phyloP scores from a whole-genome alignment of 148 eudicot genomes.

The Vaccinium macrocarpon region DNA sequence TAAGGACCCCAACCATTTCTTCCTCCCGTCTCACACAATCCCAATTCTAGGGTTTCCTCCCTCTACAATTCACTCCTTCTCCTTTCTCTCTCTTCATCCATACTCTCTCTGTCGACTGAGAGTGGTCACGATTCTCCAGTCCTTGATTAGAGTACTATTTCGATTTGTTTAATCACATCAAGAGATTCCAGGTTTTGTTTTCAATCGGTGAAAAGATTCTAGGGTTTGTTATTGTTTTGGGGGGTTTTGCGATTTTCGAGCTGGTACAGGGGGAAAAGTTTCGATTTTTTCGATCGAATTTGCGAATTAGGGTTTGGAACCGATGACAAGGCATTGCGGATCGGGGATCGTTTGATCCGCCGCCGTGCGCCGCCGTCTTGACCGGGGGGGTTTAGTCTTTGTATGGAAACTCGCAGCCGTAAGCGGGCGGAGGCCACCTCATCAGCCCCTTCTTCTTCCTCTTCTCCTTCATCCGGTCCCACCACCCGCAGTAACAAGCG shows the following conservation, averaged over 20 bases:
- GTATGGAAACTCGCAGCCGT: conserved; percentile 99
- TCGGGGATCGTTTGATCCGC: conserved; percentile 43
- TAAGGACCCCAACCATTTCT: neutral
- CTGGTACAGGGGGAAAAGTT: conserved; percentile 9
- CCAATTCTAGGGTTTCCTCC: neutral
- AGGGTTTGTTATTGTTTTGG: conserved; percentile 8
- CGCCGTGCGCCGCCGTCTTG: conserved; percentile 30
- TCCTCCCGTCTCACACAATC: neutral
- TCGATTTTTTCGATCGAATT: neutral
- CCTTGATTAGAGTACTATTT: neutral
- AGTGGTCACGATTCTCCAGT: neutral
- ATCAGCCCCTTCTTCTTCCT: conserved; percentile 54
- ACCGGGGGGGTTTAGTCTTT: conserved; percentile 46
- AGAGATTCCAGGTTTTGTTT: neutral
- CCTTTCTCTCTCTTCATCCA: neutral
- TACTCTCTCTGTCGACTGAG: neutral
- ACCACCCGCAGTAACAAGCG: conserved; percentile 64
- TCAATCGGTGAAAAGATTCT: neutral
- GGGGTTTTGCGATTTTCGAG: conserved; percentile 9
- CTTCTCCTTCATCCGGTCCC: conserved; percentile 56
- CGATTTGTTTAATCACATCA: neutral
- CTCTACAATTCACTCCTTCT: neutral
- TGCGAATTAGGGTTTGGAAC: conserved; percentile 30
- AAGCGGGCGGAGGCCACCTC: conserved; percentile 99
- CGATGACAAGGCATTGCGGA: conserved; percentile 25